Conservation (phyloP, 768 basidiomycete genomes). For the Lentinula raphanica region DNA sequence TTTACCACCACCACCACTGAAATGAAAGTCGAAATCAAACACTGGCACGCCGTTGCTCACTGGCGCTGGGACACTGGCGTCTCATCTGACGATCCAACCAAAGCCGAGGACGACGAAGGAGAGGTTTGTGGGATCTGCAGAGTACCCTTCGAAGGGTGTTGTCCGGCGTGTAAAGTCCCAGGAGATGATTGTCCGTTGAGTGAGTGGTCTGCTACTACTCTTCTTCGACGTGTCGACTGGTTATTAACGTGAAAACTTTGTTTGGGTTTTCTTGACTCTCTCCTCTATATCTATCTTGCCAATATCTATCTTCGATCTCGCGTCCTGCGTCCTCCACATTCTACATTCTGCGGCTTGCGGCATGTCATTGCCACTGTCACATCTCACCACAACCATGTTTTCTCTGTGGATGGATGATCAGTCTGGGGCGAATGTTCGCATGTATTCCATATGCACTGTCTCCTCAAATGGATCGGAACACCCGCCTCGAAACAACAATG, state of each 20-base stretch:
- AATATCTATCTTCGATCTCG: too few species aligned
- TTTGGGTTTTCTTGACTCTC: too few species aligned
- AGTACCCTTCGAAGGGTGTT: constrained; percentile 89
- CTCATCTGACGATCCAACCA: constrained; percentile 26
- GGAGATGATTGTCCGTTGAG: constrained; percentile 94
- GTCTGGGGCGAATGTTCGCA: constrained; percentile 99
- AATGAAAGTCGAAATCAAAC: constrained; percentile 82
- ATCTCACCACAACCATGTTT: background rate
- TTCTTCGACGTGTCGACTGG: background rate
- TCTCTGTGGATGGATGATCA: too few species aligned
- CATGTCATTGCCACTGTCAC: too few species aligned
- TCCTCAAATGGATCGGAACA: constrained; percentile 94
- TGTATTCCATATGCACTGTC: constrained; percentile 97
- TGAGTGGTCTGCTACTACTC: constrained; percentile 33
- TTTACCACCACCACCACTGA: background rate
- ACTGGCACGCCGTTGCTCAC: constrained; percentile 84
- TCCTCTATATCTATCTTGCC: too few species aligned
- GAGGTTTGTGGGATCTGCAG: constrained; percentile 85
- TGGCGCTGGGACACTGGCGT: constrained; percentile 78
- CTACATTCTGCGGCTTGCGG: too few species aligned
- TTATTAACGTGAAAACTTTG: too few species aligned
- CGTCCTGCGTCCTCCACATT: too few species aligned
- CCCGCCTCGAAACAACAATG: constrained; percentile 89
- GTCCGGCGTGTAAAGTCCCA: constrained; percentile 93
- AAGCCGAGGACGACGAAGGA: constrained; percentile 46